Evolutionary conservation across 805 yeast genomes (phyloP), one percentile per base, ranked within the genome.

Genomic region (Wickerhamomyces hampshirensis): DNA sequence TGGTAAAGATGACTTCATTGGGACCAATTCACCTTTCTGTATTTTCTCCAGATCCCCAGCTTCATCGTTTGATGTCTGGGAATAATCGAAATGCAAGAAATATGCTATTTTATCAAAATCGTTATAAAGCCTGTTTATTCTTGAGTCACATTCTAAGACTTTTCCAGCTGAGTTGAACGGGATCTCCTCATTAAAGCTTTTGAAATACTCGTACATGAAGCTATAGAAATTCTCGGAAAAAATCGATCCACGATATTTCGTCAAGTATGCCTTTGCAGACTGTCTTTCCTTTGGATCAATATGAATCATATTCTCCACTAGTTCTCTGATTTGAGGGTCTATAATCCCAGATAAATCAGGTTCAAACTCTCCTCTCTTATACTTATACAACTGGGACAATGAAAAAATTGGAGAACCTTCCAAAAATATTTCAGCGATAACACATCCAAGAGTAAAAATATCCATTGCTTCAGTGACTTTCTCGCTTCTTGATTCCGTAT

Each of bases 401-500:
- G 95, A 80, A 58, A 93, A 91, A 0, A 86, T 69, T 0, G 97
- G 84, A 13, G 84, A 71, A 0, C 97, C 97, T 46, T 93, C 98
- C 14, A 78, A 62, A 46, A 82, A 86, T 6, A 93, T 60, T 57
- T 93, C 98, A 1, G 94, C 95, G 47, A 93, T 80, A 3, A 84
- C 87, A 63, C 98, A 93, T 0, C 94, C 94, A 30, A 80, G 54
- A 37, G 87, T 74, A 55, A 85, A 85, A 17, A 91, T 65, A 59
- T 93, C 98, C 93, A 85, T 84, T 33, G 73, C 72, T 18, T 67
- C 65, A 1, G 79, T 71, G 19, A 84, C 55, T 11, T 46, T 48
- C 3, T 58, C 67, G 4, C 36, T 34, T 14, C 40, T 26, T 6
- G 31, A 31, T 21, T 43, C 40, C 5, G 31, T 16, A 5, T 32